phyloP scores from a whole-genome alignment of 2,329 filamentous ascomycete species.

The Stachybotrys chlorohalonatus region DNA sequence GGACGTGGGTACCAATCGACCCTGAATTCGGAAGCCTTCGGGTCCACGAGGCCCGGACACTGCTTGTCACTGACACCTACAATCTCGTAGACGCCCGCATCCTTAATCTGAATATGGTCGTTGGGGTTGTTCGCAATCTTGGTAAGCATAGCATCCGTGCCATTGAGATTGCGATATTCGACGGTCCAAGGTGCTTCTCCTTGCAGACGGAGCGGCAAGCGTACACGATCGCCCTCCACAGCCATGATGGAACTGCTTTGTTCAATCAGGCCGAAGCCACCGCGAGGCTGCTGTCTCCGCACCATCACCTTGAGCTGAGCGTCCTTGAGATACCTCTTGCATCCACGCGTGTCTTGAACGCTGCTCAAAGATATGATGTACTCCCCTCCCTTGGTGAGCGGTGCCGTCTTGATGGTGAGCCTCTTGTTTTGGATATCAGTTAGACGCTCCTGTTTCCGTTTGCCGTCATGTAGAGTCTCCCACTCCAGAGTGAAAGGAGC shows the following conservation, averaged over 20 bases:
- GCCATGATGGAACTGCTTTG: slow-evolving; percentile 66
- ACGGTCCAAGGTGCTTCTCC: slow-evolving; percentile 81
- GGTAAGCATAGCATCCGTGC: slow-evolving; percentile 34
- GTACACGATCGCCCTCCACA: slow-evolving; percentile 65
- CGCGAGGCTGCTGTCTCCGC: slow-evolving; percentile 79
- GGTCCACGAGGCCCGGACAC: slow-evolving; percentile 75
- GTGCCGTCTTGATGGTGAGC: slow-evolving; percentile 67
- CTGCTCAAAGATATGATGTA: slow-evolving; percentile 81
- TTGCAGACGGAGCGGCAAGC: slow-evolving; percentile 74
- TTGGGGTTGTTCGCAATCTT: slow-evolving; percentile 50
- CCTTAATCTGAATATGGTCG: slow-evolving; percentile 55
- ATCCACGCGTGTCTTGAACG: slow-evolving; percentile 77
- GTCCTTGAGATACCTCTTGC: slow-evolving; percentile 77
- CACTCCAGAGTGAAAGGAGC: slow-evolving; percentile 85
- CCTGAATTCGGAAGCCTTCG: slow-evolving; percentile 63
- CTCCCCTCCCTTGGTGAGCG: slow-evolving; percentile 73
- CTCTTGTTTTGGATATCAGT: slow-evolving; percentile 52
- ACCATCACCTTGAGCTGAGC: slow-evolving; percentile 72
- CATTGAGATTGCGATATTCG: slow-evolving; percentile 60
- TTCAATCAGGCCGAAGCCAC: slow-evolving; percentile 76
- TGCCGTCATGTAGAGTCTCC: slow-evolving; percentile 84
- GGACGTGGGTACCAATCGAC: slow-evolving; percentile 83
- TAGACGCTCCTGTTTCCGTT: slow-evolving; percentile 60
- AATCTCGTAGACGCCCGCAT: slow-evolving; percentile 72
- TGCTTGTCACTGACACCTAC: slow-evolving; percentile 66